phyloP scores from a whole-genome alignment of 2,329 filamentous ascomycete genomes.

The Penicillium concentricum region DNA sequence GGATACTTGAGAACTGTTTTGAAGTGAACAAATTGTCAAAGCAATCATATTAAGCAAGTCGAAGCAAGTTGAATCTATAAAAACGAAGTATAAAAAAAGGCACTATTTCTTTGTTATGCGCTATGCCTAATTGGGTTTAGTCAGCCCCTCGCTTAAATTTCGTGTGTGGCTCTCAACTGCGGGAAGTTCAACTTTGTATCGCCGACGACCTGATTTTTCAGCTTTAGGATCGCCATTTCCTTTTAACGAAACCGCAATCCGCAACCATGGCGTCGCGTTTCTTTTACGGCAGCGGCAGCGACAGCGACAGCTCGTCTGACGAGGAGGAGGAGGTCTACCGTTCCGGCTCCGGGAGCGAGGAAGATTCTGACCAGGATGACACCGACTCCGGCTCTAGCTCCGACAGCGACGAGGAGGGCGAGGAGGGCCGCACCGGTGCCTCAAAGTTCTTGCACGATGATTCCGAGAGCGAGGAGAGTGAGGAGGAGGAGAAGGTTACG shows the following conservation, averaged over 20 bases:
- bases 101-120: conserved; percentile 3
- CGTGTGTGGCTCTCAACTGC: conserved; percentile 39
- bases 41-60: not conserved
- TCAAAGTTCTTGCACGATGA: conserved; percentile 79
- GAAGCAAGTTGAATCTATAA: not conserved
- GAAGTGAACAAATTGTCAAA: not conserved
- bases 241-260: conserved; percentile 19
- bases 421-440: conserved; percentile 65
- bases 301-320: conserved; percentile 87
- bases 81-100: conserved; percentile 3
- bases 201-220: conserved; percentile 23
- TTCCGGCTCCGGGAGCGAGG: conserved; percentile 62
- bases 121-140: conserved; percentile 35
- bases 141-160: conserved; percentile 48
- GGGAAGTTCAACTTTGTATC: conserved; percentile 26
- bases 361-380: conserved; percentile 59
- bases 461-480: conserved; percentile 75
- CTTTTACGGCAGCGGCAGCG: conserved; percentile 94
- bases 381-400: conserved; percentile 52
- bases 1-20: not conserved
- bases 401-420: conserved; percentile 52
- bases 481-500: conserved; percentile 80
- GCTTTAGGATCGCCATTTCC: conserved; percentile 20
- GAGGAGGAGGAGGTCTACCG: conserved; percentile 87
- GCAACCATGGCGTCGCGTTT: conserved; percentile 82